Percentiles rank a stretch among this genome's conserved stretches.
phyloP scores from a whole-genome alignment of 768 basidiomycete genomes.

The Filobasidium floriforme region DNA sequence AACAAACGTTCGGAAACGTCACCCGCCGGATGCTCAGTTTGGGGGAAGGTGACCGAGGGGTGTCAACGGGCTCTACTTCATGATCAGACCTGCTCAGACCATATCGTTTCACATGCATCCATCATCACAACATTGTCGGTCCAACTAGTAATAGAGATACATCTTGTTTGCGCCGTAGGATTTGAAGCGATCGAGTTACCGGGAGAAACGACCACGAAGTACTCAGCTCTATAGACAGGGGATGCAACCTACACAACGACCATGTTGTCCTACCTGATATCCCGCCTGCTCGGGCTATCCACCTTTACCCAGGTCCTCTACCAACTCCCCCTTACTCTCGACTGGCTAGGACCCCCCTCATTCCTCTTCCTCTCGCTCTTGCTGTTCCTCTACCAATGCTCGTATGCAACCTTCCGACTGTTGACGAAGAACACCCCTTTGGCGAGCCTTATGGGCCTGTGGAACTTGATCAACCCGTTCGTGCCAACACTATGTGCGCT shows the following conservation, averaged over 20 bases:
- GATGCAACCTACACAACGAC: not conserved
- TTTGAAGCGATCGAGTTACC: too few relatives aligned
- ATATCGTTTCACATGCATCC: not conserved
- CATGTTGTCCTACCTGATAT: conserved; percentile 14
- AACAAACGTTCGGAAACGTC: not conserved
- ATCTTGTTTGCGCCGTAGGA: too few relatives aligned
- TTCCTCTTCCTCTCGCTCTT: conserved; percentile 46
- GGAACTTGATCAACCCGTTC: conserved; percentile 36
- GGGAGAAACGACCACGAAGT: too few relatives aligned
- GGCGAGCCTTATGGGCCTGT: conserved; percentile 35
- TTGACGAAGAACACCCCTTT: conserved; percentile 40
- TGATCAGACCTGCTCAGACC: not conserved
- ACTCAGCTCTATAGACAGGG: not conserved
- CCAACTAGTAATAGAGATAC: too few relatives aligned
- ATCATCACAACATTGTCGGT: not conserved
- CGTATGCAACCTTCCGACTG: conserved; percentile 43
- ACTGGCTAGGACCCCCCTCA: conserved; percentile 42
- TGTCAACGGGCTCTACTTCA: not conserved
- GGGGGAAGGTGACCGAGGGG: too few relatives aligned
- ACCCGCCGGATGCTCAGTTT: not conserved
- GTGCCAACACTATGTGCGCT: conserved; percentile 34
- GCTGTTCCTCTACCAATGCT: conserved; percentile 40
- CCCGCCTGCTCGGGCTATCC: conserved; percentile 13
- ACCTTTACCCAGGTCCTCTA: conserved; percentile 41
- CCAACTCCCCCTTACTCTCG: conserved; percentile 42